Conservation (phyloP, 2,329 filamentous ascomycete species). For the Chrysosphaeria jannelii region DNA sequence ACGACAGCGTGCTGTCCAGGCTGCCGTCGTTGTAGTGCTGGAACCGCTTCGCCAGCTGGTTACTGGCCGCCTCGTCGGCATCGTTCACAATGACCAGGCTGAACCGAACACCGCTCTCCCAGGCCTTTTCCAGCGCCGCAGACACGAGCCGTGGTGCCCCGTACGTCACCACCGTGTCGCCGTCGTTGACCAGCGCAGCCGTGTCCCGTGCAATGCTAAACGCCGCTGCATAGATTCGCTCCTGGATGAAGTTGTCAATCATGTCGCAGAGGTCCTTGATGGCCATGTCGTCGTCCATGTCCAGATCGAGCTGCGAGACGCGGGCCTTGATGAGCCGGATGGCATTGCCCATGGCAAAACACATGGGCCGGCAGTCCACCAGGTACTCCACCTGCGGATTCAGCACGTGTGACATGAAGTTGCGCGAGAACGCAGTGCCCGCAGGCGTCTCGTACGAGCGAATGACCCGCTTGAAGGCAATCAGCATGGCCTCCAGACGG, state of each 20-base stretch:
- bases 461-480: conserved; percentile 80
- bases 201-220: conserved; percentile 57
- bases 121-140: conserved; percentile 46
- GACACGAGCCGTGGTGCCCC: conserved; percentile 68
- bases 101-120: conserved; percentile 40
- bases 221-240: conserved; percentile 68
- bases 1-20: conserved; percentile 31
- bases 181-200: conserved; percentile 42
- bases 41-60: conserved; percentile 36
- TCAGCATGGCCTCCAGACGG: conserved; percentile 57
- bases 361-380: conserved; percentile 78
- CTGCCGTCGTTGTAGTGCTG: conserved; percentile 4
- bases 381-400: conserved; percentile 91
- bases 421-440: conserved; percentile 58
- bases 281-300: conserved; percentile 50
- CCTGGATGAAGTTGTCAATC: conserved; percentile 73
- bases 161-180: conserved; percentile 64
- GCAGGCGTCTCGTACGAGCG: conserved; percentile 73
- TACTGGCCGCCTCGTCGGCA: conserved; percentile 19
- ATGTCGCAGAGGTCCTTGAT: conserved; percentile 49
- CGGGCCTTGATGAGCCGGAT: conserved; percentile 84
- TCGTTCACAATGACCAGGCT: conserved; percentile 62
- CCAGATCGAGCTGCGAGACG: conserved; percentile 71
- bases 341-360: conserved; percentile 88
- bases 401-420: conserved; percentile 72